Evolutionary conservation across 768 basidiomycete species (phyloP), one percentile per base, ranked within the genome.

Genomic region (Rhodotorula paludigena): DNA sequence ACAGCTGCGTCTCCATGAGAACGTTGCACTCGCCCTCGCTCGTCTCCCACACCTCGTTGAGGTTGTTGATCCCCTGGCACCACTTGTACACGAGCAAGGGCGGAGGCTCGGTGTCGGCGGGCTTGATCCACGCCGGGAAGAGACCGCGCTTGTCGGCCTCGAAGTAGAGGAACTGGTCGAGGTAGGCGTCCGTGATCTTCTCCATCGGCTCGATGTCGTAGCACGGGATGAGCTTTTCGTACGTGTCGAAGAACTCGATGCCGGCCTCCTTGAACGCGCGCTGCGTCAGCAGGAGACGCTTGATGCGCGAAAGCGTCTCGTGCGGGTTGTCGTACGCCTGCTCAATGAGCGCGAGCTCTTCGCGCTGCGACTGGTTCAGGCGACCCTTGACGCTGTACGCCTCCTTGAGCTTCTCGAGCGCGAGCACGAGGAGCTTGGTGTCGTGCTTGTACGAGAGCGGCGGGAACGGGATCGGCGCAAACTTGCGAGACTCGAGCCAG

Each of bases 311-410:
- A 58, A 99, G 80, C 78, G 87, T 97, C 82, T 99, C 96, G 79
- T 98, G 96, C 36, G 96, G 96, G 77, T 98, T 98, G 78, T 99
- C 96, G 78, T 98, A 98, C 7, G 94, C 94, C 79, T 99, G 96
- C 77, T 99, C 96, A 68, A 99, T 96, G 58, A 99, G 83, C 20
- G 96, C 96, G 60, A 99, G 82, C 78, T 99, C 96, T 77, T 99
- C 96, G 76, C 96, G 87, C 78, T 99, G 96, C 32, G 91, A 93
- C 78, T 97, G 94, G 78, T 99, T 99, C 55, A 99, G 82, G 72
- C 96, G 91, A 42, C 89, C 94, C 80, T 99, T 96, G 57, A 99
- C 96, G 21, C 89, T 91, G 79, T 99, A 99, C 9, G 96, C 96
- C 80, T 98, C 96, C 81, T 99, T 99, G 76, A 99, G 80, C 79